Evolutionary conservation across 2,329 filamentous ascomycete species (phyloP).

Genomic region (Cordyceps pruinosa): DNA sequence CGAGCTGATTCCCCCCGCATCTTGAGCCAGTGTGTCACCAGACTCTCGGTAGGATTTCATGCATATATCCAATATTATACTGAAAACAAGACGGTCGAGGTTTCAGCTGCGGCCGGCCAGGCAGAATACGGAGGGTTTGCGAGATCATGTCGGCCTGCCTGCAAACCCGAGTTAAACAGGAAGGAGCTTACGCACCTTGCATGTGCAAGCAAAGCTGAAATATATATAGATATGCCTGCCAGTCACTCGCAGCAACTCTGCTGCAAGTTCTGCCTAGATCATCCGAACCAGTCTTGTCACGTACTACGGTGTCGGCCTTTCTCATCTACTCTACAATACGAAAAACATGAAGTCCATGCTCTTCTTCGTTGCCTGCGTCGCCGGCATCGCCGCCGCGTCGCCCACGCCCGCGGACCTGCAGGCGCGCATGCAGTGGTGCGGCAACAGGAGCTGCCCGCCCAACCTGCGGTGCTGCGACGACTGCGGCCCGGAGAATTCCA

Average conservation of each 20-base stretch:
- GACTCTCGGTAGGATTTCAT: neutral
- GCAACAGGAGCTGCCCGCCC: neutral
- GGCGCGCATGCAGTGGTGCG: neutral
- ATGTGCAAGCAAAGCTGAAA: too few species aligned
- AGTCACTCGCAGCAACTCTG: too few species aligned
- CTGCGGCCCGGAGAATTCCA: neutral
- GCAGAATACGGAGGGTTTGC: neutral
- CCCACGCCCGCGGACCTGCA: neutral
- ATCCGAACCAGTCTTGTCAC: too few species aligned
- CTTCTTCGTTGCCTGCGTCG: neutral
- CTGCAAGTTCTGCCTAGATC: too few species aligned
- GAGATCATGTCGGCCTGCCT: neutral
- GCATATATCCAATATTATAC: neutral
- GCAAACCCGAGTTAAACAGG: neutral
- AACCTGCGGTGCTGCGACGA: neutral
- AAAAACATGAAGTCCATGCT: neutral
- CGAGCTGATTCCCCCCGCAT: neutral
- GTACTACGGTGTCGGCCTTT: too few species aligned
- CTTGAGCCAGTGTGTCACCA: neutral
- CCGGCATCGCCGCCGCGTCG: conserved; percentile 1
- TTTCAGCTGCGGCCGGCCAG: neutral
- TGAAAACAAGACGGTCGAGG: neutral
- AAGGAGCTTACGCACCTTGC: neutral
- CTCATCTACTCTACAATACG: neutral
- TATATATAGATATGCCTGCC: too few species aligned